Evolutionary conservation across 495 filamentous ascomycete species (phyloP), one percentile per base, ranked within the genome.

Genomic region (Mycothermus thermophilus): DNA sequence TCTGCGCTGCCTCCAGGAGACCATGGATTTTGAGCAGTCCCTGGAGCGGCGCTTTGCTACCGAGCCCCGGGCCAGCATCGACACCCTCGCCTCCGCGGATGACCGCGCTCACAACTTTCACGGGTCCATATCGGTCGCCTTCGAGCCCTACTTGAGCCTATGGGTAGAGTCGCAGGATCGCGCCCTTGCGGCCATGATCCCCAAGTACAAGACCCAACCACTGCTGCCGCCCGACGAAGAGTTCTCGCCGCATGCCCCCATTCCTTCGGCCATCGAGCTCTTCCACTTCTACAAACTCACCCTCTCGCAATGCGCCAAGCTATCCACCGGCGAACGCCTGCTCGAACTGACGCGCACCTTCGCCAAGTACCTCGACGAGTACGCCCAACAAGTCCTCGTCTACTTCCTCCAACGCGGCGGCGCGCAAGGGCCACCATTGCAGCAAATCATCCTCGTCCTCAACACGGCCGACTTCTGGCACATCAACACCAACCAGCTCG

Each of bases 401-500:
- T 67, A 75, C 35, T 80, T 85, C 47, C 69, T 95, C 9, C 57
- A 82, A 64, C 43, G 74, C 67, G 52, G 69, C 40, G 67, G 42
- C 38, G 66, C 46, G 60, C 67, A 56, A 52, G 67, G 66, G 2
- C 74, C 83, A 0, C 66, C 75, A 3, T 53, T 85, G 3, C 76
- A 94, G 43, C 84, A 93, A 38, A 64, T 80, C 14, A 70, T 93
- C 8, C 63, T 88, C 1, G 83, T 96, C 4, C 66, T 97, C 28
- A 97, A 96, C 53, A 96, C 90, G 1, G 92, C 90, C 0, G 90
- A 97, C 48, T 97, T 96, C 57, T 96, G 92, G 69, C 87, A 95
- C 51, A 76, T 72, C 15, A 96, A 88, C 11, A 88, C 84, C 43
- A 80, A 73, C 36, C 88, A 94, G 44, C 62, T 97, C 1, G 87